Base-by-base conservation (phyloP, 208 protist species). In the Acanthamoeba triangularis region DNA sequence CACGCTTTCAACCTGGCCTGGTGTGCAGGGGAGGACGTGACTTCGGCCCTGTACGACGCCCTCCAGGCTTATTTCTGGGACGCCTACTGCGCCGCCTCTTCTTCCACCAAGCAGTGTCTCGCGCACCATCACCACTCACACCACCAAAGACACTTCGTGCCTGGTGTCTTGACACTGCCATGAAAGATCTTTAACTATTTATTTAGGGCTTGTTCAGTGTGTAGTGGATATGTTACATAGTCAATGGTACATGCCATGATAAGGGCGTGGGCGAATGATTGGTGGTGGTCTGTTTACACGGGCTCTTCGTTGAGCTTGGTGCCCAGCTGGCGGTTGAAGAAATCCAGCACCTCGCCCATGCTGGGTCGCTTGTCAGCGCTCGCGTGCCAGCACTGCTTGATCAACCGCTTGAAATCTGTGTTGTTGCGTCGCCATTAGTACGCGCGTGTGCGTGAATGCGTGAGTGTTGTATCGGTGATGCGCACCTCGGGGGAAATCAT, bases 311-410 rank as follows among this genome's bases (percentile, higher is more conserved):
- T 16, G 61, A 33, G 61, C 16, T 33, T 67, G 16, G 61, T 67
- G 16, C 61, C 61, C 61, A 67, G 61, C 28, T 67, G 61, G 25
- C 5, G 25, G 28, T 67, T 67, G 61, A 80, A 47, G 37, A 47
- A 49, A 3, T 13, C 25, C 33, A 80, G 35, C 35, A 90, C 52
- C 35, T 90, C n/a, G 49, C 30, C 28, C 49, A 90, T 63, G 20
- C 47, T 18, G 6, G 80, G 80, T 25, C 80, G 37, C 80, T 90
- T 90, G n/a, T 90, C 52, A 20, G 80, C 47, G 13, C 37, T 37
- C 25, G 80, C 80, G 30, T 90, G 80, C 80, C 80, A 90, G 52
- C 80, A 90, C 49, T 63, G 20, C 52, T 90, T 90, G 3, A 90
- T 90, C 49, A 90, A 25, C 80, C 37, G 56, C n/a, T 13, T 63